Evolutionary conservation across 1,284 basidiomycete genomes (phyloP).

Genomic region (Ustilago vetiveriae): DNA sequence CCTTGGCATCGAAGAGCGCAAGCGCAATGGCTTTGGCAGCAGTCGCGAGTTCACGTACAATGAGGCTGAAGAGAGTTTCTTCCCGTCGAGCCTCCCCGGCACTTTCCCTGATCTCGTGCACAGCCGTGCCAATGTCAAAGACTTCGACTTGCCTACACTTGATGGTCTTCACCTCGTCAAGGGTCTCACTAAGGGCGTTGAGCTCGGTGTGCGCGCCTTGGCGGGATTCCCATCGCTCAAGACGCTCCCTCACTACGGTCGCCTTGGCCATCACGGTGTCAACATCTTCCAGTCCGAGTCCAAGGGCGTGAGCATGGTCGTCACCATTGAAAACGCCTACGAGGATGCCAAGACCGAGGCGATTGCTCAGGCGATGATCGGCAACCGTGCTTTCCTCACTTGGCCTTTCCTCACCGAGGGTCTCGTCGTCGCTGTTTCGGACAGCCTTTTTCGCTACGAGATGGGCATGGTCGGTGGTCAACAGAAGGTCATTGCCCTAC

Average conservation of each 20-base stretch:
- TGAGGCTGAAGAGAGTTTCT: constrained; percentile 72
- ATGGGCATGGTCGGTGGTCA: constrained; percentile 49
- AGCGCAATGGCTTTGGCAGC: constrained; percentile 81
- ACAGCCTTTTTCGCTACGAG: constrained; percentile 82
- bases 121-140: constrained; percentile 80
- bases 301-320: constrained; percentile 89
- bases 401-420: constrained; percentile 98
- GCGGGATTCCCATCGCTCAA: constrained; percentile 96
- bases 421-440: constrained; percentile 84
- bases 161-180: constrained; percentile 82
- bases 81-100: constrained; percentile 89
- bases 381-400: constrained; percentile 78
- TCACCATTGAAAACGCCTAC: constrained; percentile 81
- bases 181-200: constrained; percentile 88
- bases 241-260: constrained; percentile 82
- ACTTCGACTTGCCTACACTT: constrained; percentile 83
- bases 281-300: constrained; percentile 92
- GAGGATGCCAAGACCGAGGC: constrained; percentile 74
- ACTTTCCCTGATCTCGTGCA: constrained; percentile 92
- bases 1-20: constrained; percentile 81
- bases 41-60: constrained; percentile 83
- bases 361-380: constrained; percentile 75
- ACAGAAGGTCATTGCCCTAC: constrained; percentile 44
- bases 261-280: constrained; percentile 85
- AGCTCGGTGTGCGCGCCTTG: constrained; percentile 83